Percentiles rank a stretch among this genome's conserved stretches.
These are phyloP conservation scores for Ustilago shanxiensis DNA, from an alignment of 1,284 basidiomycete species.

Conservation along the genomic window DNA sequence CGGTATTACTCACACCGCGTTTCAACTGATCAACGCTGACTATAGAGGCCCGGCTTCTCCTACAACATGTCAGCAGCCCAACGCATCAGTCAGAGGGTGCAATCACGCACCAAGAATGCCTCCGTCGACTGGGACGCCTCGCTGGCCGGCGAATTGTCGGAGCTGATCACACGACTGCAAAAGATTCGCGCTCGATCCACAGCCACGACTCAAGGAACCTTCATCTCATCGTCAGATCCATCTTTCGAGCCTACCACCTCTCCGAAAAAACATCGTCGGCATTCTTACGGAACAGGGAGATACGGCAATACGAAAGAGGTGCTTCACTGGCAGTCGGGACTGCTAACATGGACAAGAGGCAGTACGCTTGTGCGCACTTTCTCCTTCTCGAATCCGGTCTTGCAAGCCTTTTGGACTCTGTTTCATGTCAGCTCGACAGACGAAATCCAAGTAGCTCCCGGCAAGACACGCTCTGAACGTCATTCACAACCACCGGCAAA, in stretches of 20 bases:
- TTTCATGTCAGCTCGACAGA: constrained; percentile 40
- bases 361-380: constrained; percentile 48
- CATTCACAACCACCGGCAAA: constrained; percentile 5
- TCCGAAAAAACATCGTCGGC: neutral
- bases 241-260: neutral
- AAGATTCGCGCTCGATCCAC: constrained; percentile 46
- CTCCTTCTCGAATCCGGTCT: constrained; percentile 41
- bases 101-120: constrained; percentile 1
- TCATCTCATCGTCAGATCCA: constrained; percentile 8
- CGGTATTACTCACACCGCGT: neutral
- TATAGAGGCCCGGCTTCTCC: neutral
- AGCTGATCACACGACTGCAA: constrained; percentile 30
- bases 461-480: constrained; percentile 13
- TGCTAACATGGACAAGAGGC: constrained; percentile 56
- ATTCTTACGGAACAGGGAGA: neutral
- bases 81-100: constrained; percentile 30
- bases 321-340: constrained; percentile 48
- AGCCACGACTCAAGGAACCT: constrained; percentile 28
- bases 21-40: neutral
- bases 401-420: constrained; percentile 60
- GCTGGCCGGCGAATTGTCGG: constrained; percentile 15
- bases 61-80: constrained; percentile 31
- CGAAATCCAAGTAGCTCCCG: constrained; percentile 37
- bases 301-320: constrained; percentile 22
- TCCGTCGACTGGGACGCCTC: constrained; percentile 1